phyloP scores from a whole-genome alignment of 108 stramenopile species.

The Parietichytrium sp. region DNA sequence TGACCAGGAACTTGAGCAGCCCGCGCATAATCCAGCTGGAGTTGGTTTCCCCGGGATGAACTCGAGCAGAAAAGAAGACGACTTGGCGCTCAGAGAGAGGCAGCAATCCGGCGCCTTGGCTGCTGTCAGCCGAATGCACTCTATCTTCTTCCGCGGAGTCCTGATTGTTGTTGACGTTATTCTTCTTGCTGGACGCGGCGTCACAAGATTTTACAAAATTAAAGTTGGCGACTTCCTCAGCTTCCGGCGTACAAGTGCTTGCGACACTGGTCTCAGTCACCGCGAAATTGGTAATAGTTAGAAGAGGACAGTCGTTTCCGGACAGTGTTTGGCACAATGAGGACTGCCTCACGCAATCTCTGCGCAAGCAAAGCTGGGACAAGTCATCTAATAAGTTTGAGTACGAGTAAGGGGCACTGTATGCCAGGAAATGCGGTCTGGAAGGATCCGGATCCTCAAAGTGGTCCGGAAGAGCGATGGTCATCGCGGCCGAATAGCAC shows the following conservation, averaged over 20 bases:
- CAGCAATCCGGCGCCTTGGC: not conserved
- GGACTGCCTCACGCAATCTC: conserved; percentile 17
- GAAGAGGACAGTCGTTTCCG: conserved; percentile 58
- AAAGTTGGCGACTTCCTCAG: not conserved
- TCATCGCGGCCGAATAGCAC: conserved; percentile 41
- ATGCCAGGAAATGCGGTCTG: conserved; percentile 57
- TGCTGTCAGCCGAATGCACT: not conserved
- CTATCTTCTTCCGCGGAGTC: not conserved
- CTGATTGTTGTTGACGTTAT: not conserved
- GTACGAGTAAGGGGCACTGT: conserved; percentile 68
- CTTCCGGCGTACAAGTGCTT: not conserved
- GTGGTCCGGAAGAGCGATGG: not conserved
- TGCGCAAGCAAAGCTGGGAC: not conserved
- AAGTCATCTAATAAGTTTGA: conserved; percentile 46
- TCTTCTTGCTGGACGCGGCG: not conserved
- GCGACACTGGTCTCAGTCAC: not conserved
- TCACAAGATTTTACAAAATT: not conserved
- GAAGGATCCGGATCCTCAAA: conserved; percentile 9
- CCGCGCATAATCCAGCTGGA: conserved; percentile 68
- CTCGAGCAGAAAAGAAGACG: conserved; percentile 50
- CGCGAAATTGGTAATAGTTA: conserved; percentile 56
- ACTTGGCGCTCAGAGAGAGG: not conserved
- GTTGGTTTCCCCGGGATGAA: conserved; percentile 67
- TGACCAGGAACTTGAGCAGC: conserved; percentile 56
- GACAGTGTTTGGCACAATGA: conserved; percentile 56